Percentiles rank a stretch among this genome's conserved stretches.
Conservation (phyloP, 1,284 basidiomycete species). For the Ceratobasidium sp. region DNA sequence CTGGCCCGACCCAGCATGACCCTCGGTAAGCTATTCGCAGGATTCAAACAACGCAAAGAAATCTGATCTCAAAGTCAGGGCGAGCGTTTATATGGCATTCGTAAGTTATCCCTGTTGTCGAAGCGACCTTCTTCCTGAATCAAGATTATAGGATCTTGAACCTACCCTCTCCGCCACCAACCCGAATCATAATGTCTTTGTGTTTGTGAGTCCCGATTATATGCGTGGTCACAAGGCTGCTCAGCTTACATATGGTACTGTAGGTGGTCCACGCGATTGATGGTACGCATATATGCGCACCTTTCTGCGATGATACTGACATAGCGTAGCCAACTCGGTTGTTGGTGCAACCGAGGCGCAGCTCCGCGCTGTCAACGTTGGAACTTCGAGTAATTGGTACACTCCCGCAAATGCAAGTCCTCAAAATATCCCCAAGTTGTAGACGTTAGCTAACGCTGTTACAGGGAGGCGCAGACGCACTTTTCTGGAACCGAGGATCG, state of each 20-base stretch:
- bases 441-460: neutral
- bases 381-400: neutral
- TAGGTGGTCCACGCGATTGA: conserved; percentile 10
- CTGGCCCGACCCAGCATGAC: neutral
- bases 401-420: neutral
- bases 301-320: neutral
- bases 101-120: neutral
- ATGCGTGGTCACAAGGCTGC: neutral
- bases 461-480: neutral
- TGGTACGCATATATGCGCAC: neutral
- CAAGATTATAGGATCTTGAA: conserved; percentile 10
- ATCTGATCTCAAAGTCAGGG: neutral
- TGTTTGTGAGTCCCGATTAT: neutral
- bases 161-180: conserved; percentile 7
- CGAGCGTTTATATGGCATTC: conserved; percentile 19
- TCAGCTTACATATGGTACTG: neutral
- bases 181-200: conserved; percentile 8
- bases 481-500: neutral
- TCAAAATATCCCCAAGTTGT: neutral
- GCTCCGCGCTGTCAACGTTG: neutral
- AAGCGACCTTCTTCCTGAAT: neutral
- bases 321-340: neutral
- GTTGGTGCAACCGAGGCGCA: neutral
- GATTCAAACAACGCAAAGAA: neutral
- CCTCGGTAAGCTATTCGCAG: neutral